Evolutionary conservation across 2,329 filamentous ascomycete genomes (phyloP).

Genomic region (Teratosphaeria gauchensis): DNA sequence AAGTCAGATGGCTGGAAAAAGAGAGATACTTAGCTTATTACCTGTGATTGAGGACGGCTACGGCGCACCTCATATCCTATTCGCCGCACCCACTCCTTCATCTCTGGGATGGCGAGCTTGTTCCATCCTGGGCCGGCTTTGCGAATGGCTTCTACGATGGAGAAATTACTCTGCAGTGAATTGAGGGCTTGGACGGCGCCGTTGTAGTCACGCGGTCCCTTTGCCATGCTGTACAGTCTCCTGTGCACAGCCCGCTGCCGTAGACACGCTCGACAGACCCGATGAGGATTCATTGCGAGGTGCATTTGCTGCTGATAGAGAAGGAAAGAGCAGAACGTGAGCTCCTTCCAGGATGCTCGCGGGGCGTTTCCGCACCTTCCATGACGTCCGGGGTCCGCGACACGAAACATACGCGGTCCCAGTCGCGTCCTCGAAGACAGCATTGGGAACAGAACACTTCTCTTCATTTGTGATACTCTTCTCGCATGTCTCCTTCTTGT

Average conservation of each 20-base stretch:
- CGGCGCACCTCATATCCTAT: conserved; percentile 62
- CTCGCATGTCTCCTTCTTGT: not conserved
- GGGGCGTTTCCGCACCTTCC: too few relatives aligned
- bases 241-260: not conserved
- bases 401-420: not conserved
- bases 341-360: too few relatives aligned
- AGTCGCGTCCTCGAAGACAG: not conserved
- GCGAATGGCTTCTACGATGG: conserved; percentile 65
- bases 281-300: conserved; percentile 2
- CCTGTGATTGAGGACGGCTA: not conserved
- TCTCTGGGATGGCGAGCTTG: conserved; percentile 67
- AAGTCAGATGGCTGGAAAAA: conserved; percentile 48
- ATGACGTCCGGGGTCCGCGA: not conserved
- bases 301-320: not conserved
- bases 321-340: too few relatives aligned
- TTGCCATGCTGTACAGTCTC: conserved; percentile 8
- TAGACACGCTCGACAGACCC: conserved; percentile 4
- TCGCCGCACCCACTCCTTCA: conserved; percentile 65
- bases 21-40: conserved; percentile 3
- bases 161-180: conserved; percentile 68
- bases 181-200: conserved; percentile 67
- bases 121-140: conserved; percentile 68
- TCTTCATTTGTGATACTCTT: not conserved
- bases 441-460: not conserved
- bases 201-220: conserved; percentile 18